These are phyloP conservation scores for Tanacetum coccineum DNA, from an alignment of 129 eudicot genomes.

Conservation along the genomic window DNA sequence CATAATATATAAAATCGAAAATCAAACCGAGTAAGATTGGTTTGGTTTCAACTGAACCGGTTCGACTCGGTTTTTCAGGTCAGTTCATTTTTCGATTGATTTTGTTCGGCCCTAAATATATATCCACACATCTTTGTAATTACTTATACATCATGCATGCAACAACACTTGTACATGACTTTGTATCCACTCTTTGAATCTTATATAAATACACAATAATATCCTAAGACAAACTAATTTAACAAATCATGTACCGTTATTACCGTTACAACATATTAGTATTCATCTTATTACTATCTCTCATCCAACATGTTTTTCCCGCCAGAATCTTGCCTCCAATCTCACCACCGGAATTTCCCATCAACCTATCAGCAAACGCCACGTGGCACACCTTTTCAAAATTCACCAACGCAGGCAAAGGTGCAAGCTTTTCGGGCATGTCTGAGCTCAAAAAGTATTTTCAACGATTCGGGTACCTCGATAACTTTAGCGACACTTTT, in stretches of 20 bases:
- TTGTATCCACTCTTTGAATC: neutral
- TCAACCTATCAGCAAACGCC: conserved; percentile 28
- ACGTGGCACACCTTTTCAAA: conserved; percentile 61
- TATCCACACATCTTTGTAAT: too few species aligned
- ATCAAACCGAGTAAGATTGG: too few species aligned
- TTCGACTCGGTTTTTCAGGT: too few species aligned
- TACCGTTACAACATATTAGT: conserved; percentile 30
- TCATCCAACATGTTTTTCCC: conserved; percentile 38
- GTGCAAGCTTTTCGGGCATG: conserved; percentile 55
- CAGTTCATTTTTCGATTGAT: too few species aligned
- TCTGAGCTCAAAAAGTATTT: conserved; percentile 69
- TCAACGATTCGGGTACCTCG: conserved; percentile 76
- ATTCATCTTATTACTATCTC: conserved; percentile 14
- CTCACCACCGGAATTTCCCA: conserved; percentile 36
- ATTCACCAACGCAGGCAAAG: conserved; percentile 60
- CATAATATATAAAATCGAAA: too few species aligned
- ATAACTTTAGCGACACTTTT: conserved; percentile 23
- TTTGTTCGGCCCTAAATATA: too few species aligned
- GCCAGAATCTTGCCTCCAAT: conserved; percentile 42
- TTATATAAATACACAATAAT: conserved; percentile 10
- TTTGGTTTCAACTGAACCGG: too few species aligned
- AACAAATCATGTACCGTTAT: conserved; percentile 51
- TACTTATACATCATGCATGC: neutral
- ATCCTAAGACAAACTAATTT: neutral
- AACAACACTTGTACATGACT: neutral